Evolutionary conservation across 768 basidiomycete genomes (phyloP), one percentile per base, ranked within the genome.

Genomic region (Lactarius tabidus): DNA sequence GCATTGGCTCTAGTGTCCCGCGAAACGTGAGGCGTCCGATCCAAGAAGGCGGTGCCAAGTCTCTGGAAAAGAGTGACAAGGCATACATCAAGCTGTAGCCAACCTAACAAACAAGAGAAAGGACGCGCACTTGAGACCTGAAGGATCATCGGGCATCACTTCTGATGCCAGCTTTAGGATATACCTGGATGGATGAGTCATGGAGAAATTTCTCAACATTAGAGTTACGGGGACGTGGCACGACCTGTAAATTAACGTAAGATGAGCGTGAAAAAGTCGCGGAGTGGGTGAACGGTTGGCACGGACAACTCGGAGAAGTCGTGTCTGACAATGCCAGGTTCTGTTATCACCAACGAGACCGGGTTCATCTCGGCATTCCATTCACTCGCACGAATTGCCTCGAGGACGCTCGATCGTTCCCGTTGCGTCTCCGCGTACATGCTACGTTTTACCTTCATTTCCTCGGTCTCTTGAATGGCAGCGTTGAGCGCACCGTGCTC

Each of bases 401-500:
- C 79, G 59, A 95, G 71, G 36, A 95, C 76, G 58, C 86, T 85
- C 68, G 75, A 74, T 71, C 85, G 85, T 75, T 94, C 87, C 56
- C 89, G 80, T 66, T 83, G 84, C 6, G 94, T 96, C 78, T 98
- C 93, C 26, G 92, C 93, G 72, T 93, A 98, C 84, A 97, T 93
- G 67, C 85, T 92, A 53, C 93, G 83, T 65, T 87, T 90, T 28
- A 81, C 81, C 75, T 91, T 90, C 14, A 81, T 81, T 53, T 76
- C 78, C 71, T 86, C 85, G 12, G 84, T 82, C 23, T 82, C 79
- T 56, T 84, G 80, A 6, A 94, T 80, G 41, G 87, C 78, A 56
- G 81, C 80, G 20, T 83, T 79, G 63, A 96, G 78, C 17, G 84
- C 75, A 14, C 85, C 90, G 72, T 91, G 88, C 3, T 80, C 74